phyloP scores from a whole-genome alignment of 176 grass and related monocot genomes.

The Lolium perenne region DNA sequence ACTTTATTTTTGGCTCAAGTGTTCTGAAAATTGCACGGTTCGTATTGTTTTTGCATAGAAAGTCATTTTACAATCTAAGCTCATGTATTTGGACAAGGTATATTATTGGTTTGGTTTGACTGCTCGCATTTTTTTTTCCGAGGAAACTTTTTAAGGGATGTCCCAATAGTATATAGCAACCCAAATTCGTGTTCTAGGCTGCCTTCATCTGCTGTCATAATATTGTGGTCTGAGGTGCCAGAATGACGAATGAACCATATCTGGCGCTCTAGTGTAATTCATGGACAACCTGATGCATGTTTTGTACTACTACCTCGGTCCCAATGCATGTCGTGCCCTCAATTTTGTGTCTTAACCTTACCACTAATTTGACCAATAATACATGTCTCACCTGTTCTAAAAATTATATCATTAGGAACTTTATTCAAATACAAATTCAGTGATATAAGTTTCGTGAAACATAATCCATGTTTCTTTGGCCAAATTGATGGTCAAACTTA shows the following conservation, averaged over 20 bases:
- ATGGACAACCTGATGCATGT: slow-evolving; percentile 16
- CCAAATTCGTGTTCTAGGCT: neutral
- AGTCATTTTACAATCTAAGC: neutral
- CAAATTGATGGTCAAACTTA: no score
- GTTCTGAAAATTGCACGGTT: neutral
- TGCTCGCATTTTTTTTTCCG: neutral
- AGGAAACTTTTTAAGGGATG: neutral
- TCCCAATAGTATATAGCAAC: neutral
- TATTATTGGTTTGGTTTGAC: neutral
- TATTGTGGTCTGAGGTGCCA: slow-evolving; percentile 10
- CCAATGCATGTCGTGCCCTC: no score
- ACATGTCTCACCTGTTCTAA: no score
- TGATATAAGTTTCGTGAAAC: no score
- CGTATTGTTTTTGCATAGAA: neutral
- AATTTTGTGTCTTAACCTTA: no score
- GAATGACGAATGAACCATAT: neutral
- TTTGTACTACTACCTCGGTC: neutral
- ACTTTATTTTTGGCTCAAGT: neutral
- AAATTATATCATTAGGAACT: no score
- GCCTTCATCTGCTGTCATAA: slow-evolving; percentile 16
- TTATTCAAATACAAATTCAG: no score
- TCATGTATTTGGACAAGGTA: neutral
- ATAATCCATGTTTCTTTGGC: no score
- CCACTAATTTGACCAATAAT: no score
- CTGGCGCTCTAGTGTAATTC: neutral